Evolutionary conservation across 75 land plant genomes (phyloP), one percentile per base, ranked within the genome.

Genomic region (Sequoiadendron giganteum): DNA sequence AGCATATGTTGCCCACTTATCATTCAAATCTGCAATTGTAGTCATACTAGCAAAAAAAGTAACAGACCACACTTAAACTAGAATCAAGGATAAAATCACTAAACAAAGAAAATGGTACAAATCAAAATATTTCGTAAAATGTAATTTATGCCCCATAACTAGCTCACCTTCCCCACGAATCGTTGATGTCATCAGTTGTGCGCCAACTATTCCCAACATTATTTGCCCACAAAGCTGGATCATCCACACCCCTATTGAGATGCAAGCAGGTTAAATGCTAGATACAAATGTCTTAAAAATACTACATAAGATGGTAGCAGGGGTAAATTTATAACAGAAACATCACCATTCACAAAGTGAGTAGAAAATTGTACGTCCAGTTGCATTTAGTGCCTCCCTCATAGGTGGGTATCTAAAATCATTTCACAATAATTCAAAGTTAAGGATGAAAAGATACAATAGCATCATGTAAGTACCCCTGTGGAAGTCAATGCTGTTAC

Each of bases 271-370:
- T 40, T 21, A 86, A 86, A 88, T 28, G 52, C 48, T 82, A 28
- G 54, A 47, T 45, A 40, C 39, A 30, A 30, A 85, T 19, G 21
- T 56, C n/a, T 56, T 40, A 36, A 21, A 85, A 89, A 40, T 32
- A 76, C 47, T 58, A 34, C 48, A 38, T 5, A 25, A 42, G 38
- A 32, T 72, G 39, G 77, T 34, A 3, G n/a, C 11, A 75, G 38
- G 0, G 40, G 82, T 56, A 39, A 54, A 70, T 56, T 52, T 86
- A 54, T 4, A 36, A 85, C 28, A n/a, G 73, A 43, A 42, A 68
- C 38, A 43, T 72, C 92, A 97, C 99, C 99, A 98, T 93, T 98
- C 99, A 95, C 99, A 98, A 70, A 98, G 61, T 32, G 99, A 97
- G 90, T 90, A 98, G 91, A 94, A 98, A 32, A 98, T 93, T 40